Conservation (phyloP, 2,329 filamentous ascomycete species). For the Laburnicola sp. region DNA sequence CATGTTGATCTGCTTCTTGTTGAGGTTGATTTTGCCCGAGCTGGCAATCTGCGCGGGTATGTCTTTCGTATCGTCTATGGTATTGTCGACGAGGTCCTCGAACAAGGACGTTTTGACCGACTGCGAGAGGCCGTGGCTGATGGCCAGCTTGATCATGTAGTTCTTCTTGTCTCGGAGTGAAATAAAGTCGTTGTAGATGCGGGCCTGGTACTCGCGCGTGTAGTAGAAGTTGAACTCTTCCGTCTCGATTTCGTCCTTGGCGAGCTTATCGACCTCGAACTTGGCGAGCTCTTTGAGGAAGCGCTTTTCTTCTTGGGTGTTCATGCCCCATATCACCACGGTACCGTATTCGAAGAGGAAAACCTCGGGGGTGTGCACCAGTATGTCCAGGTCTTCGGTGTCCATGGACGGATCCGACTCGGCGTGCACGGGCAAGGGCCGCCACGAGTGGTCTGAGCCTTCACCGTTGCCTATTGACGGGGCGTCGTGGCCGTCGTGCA, state of each 20-base stretch:
- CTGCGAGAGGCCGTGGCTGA: slow-evolving; percentile 92
- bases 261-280: slow-evolving; percentile 89
- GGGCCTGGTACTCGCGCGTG: slow-evolving; percentile 93
- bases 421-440: slow-evolving; percentile 33
- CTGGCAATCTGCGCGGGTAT: slow-evolving; percentile 90
- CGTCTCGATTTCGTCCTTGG: slow-evolving; percentile 85
- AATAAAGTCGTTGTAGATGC: slow-evolving; percentile 99
- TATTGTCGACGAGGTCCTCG: slow-evolving; percentile 91
- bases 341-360: slow-evolving; percentile 98
- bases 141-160: slow-evolving; percentile 97
- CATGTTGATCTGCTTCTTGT: slow-evolving; percentile 94
- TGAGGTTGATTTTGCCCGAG: slow-evolving; percentile 89
- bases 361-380: slow-evolving; percentile 88
- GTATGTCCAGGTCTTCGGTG: slow-evolving; percentile 77
- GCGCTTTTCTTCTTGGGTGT: slow-evolving; percentile 79
- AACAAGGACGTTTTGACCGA: slow-evolving; percentile 98
- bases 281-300: slow-evolving; percentile 93
- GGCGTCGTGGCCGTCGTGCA: slow-evolving; percentile 52
- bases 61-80: slow-evolving; percentile 89
- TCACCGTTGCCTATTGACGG: slow-evolving; percentile 32
- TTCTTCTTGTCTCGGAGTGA: slow-evolving; percentile 89
- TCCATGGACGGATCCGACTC: slow-evolving; percentile 40
- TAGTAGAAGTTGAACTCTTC: slow-evolving; percentile 99
- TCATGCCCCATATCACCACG: slow-evolving; percentile 98
- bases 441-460: slow-evolving; percentile 23